Evolutionary conservation across 2,329 filamentous ascomycete species (phyloP), one percentile per base, ranked within the genome.

Genomic region (Pestalotiopsis sp.): DNA sequence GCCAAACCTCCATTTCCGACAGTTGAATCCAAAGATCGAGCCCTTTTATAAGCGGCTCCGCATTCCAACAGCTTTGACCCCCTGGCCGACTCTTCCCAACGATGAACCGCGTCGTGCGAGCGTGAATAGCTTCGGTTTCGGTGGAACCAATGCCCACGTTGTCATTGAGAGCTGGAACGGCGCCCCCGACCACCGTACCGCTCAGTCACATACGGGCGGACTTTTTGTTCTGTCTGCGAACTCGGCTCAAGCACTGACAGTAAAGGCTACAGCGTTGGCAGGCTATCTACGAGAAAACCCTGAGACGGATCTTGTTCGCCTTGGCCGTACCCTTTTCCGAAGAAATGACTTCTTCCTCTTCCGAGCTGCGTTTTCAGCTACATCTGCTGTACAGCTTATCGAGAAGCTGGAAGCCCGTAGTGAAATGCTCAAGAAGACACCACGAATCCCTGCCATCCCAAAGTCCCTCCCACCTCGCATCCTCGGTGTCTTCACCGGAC

Each of bases 401-500:
- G 26, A 26, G 26, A 26, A 26, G 26, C 26, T 26, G 26, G 26
- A 26, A 4, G 26, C 26, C 26, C 26, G 26, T 26, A 26, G 26
- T 26, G 26, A 26, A 26, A 26, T 26, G 26, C 26, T 26, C 26
- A 26, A 26, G 26, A 26, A 26, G 26, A 26, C 26, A 26, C 3
- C 26, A 26, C 26, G 26, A 26, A 26, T 26, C 3, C 26, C 26
- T 26, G 5, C 26, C 26, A 40, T 11, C 39, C 39, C 14, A 11
- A 10, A 40, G 10, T 40, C 39, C 10, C 10, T 40, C 39, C 39
- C 9, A 10, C 22, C 10, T 24, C 17, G n/a, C 9, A 70, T 74
- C 9, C 68, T 75, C n/a, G 74, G 73, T 1, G 68, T 79, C n/a
- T 79, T 64, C n/a, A 52, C 64, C 11, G 64, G 35, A 1, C 64